Base-by-base conservation (phyloP, 495 filamentous ascomycete genomes). In the Neohortaea acidophila region DNA sequence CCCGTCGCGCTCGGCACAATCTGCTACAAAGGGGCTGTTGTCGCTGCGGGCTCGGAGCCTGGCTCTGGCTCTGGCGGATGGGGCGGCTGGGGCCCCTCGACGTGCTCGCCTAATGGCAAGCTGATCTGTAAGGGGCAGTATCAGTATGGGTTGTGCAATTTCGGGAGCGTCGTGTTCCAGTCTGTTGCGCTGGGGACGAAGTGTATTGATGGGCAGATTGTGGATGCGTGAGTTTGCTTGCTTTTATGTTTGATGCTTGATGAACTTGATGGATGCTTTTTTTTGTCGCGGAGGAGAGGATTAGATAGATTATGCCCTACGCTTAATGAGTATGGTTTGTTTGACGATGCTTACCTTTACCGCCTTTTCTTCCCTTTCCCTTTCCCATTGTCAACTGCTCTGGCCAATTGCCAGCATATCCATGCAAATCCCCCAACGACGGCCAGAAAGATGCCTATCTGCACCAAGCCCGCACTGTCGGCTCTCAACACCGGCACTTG, bases 401-500 rank as follows among this genome's bases (percentile, higher is more conserved):
- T 15, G 4, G 43, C 6, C 33, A 91, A 59, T 51, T 71, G 78
- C 70, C 72, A 79, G 23, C 73, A 56, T 29, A 92, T 65, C 77
- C 82, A 91, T 31, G 68, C 54, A 57, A 84, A 83, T 7, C 84
- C 86, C 23, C 79, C 45, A 17, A 72, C 26, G 23, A 96, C 74
- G 6, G 66, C 75, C 1, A 56, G 63, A 15, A 79, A 69, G 3
- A 87, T 94, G 4, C 79, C 82, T 24, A 60, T 40, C 57, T 81
- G 78, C 29, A 92, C 72, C 41, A 54, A 56, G 27, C n/a, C 22
- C n/a, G 66, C 63, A 31, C 62, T 58, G 32, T 66, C 64, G 36
- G 74, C 41, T 49, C 79, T 70, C 51, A 94, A 58, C 21, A 94
- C 85, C 0, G 89, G 89, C 7, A 89, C 81, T 21, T 60, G 58